phyloP scores from a whole-genome alignment of 805 yeast genomes.

The Nakazawaea pomicola region DNA sequence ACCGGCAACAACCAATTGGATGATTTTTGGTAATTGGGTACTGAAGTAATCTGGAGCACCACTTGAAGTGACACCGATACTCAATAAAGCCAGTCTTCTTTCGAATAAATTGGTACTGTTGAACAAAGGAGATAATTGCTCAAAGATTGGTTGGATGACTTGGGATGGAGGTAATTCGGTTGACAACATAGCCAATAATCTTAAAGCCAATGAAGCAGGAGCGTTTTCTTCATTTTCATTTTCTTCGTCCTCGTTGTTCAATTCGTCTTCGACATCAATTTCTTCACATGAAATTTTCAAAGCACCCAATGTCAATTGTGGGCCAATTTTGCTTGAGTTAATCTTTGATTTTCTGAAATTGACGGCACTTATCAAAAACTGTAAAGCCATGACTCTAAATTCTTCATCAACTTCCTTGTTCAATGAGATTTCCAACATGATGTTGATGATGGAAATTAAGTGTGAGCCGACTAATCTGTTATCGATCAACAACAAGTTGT shows the following conservation, averaged over 20 bases:
- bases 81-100: slow-evolving; percentile 81
- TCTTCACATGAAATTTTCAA: slow-evolving; percentile 74
- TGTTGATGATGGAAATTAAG: slow-evolving; percentile 60
- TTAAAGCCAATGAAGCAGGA: slow-evolving; percentile 72
- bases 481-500: slow-evolving; percentile 72
- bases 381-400: slow-evolving; percentile 75
- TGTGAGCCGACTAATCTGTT: slow-evolving; percentile 73
- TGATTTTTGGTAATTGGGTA: slow-evolving; percentile 65
- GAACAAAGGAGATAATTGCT: slow-evolving; percentile 51
- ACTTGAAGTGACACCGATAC: slow-evolving; percentile 76
- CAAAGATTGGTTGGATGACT: slow-evolving; percentile 75
- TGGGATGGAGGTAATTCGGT: slow-evolving; percentile 89
- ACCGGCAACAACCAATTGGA: slow-evolving; percentile 71
- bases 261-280: slow-evolving; percentile 67
- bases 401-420: slow-evolving; percentile 72
- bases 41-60: slow-evolving; percentile 95
- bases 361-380: slow-evolving; percentile 74
- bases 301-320: slow-evolving; percentile 68
- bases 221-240: slow-evolving; percentile 90
- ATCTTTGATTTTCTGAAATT: slow-evolving; percentile 79
- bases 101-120: slow-evolving; percentile 64
- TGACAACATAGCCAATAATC: slow-evolving; percentile 74
- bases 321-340: slow-evolving; percentile 77
- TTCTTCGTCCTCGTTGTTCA: slow-evolving; percentile 78
- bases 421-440: slow-evolving; percentile 71